Base-by-base conservation (phyloP, 2,329 filamentous ascomycete genomes). In the Trematosphaeria pertusa region DNA sequence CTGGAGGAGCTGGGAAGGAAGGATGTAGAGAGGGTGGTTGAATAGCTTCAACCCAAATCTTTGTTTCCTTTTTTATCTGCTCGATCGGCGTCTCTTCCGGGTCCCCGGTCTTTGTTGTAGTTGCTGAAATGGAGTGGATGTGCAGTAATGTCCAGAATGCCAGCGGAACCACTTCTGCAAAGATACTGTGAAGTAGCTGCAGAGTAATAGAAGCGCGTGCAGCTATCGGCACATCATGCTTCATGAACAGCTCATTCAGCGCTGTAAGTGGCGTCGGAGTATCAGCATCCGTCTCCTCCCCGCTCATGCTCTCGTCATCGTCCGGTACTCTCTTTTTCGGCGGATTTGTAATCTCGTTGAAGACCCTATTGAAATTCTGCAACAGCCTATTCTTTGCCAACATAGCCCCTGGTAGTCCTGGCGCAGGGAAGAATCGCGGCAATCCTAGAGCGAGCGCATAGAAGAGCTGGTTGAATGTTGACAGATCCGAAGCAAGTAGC, bases 351-450 rank as follows among this genome's bases (percentile, higher is more conserved):
- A 72, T 44, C 8, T 69, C 66, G 1, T 50, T 30, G 22, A 66
- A 67, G 10, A 67, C 33, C 14, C 55, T 61, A 6, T 39, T 55
- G 15, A 71, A 58, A 22, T 69, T 65, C 5, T 61, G 49, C 1
- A 64, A 36, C 10, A 71, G 46, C 15, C 67, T 57, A 37, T 61
- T 70, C 40, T 59, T 63, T 9, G 74, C 73, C 37, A 72, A 42
- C 31, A 57, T 59, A 6, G 67, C 65, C 22, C 56, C 58, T 7
- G 69, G 67, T 5, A 72, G 45, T 64, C 74, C 72, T 2, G 81
- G 81, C 19, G 81, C 70, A 3, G 83, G 83, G 14, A 78, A 63
- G 73, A 80, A 82, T 17, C 79, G 75, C 11, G 83, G 82, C 4
- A 83, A 60, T 0, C 84, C 84, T 8, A 79, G 72, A 3, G 81